These are phyloP conservation scores for Lycium barbarum DNA, from an alignment of 257 asterid species.

Conservation along the genomic window DNA sequence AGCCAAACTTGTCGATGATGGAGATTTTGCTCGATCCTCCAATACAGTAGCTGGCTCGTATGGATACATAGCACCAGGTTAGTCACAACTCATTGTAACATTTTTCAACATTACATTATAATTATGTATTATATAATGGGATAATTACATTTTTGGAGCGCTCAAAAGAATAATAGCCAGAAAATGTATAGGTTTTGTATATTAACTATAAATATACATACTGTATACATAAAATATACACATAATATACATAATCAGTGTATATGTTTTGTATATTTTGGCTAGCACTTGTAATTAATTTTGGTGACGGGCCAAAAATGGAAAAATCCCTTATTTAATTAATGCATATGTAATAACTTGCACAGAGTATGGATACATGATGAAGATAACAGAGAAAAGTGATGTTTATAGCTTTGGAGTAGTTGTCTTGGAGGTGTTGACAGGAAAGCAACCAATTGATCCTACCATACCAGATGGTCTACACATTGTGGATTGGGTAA, in stretches of 20 bases:
- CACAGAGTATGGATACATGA: slow-evolving; percentile 86
- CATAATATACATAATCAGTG: no score
- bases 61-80: slow-evolving; percentile 94
- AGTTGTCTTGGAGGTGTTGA: slow-evolving; percentile 76
- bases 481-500: slow-evolving; percentile 88
- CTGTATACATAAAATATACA: no score
- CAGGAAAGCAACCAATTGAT: slow-evolving; percentile 84
- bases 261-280: no score
- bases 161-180: no score
- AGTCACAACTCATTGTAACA: slow-evolving; percentile 31
- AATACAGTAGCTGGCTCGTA: slow-evolving; percentile 83
- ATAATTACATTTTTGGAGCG: no score
- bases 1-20: slow-evolving; percentile 74
- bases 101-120: background rate
- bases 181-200: no score
- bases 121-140: background rate
- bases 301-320: no score
- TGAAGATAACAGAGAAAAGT: slow-evolving; percentile 82
- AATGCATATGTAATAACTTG: background rate
- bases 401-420: slow-evolving; percentile 89
- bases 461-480: slow-evolving; percentile 80
- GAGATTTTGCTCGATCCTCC: slow-evolving; percentile 72
- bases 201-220: no score
- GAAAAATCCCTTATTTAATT: no score
- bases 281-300: no score